These are phyloP conservation scores for Thymus mandschuricus DNA, from an alignment of 257 asterid species.

Conservation along the genomic window DNA sequence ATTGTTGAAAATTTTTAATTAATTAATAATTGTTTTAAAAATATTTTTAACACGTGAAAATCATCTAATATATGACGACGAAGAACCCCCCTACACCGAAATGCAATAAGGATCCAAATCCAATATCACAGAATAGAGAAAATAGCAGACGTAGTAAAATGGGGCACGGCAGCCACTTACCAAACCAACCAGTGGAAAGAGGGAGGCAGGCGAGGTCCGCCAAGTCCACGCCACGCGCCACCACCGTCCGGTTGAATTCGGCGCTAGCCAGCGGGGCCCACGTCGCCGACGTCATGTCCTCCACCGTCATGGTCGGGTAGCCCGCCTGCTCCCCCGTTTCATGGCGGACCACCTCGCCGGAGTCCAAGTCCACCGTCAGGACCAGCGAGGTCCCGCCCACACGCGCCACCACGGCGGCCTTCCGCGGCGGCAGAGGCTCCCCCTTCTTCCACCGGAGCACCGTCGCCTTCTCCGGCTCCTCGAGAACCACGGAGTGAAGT, in stretches of 20 bases:
- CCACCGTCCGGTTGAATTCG: slow-evolving; percentile 81
- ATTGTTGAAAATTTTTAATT: too few species aligned
- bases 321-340: slow-evolving; percentile 58
- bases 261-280: slow-evolving; percentile 77
- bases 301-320: slow-evolving; percentile 85
- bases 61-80: too few species aligned
- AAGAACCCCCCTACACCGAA: too few species aligned
- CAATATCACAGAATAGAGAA: neutral
- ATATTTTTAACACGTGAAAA: too few species aligned
- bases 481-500: slow-evolving; percentile 74
- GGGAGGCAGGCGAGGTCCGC: slow-evolving; percentile 86
- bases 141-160: neutral
- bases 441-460: slow-evolving; percentile 73
- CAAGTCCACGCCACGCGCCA: slow-evolving; percentile 81
- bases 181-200: slow-evolving; percentile 85
- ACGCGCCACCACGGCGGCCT: slow-evolving; percentile 87
- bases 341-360: slow-evolving; percentile 49
- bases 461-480: slow-evolving; percentile 68
- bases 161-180: slow-evolving; percentile 37
- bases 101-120: too few species aligned
- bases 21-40: too few species aligned
- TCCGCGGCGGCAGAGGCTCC: slow-evolving; percentile 58
- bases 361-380: slow-evolving; percentile 60
- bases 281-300: slow-evolving; percentile 74
- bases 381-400: slow-evolving; percentile 50